Base-by-base conservation (phyloP, 805 yeast species). In the Diddensiella caesifluorescens region DNA sequence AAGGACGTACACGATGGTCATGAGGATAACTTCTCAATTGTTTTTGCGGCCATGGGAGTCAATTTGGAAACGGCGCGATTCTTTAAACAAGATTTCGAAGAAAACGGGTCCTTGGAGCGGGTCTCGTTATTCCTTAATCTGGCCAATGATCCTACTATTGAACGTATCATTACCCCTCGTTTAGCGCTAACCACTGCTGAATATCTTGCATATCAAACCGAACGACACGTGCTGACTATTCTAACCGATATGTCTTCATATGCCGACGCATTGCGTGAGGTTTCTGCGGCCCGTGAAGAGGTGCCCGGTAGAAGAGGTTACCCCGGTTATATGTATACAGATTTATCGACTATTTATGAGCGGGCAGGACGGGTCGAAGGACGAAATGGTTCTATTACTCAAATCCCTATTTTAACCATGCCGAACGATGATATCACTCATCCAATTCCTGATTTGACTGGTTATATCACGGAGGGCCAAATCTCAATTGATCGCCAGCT, bases 221-320 rank as follows among this genome's bases (percentile, higher is more conserved):
- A 92, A 71, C 87, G 97, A 70, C 99, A 92, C 66, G 99, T 92
- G 41, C 79, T 92, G 70, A 92, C 97, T 41, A 90, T 92, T 60
- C 77, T 92, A 64, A 94, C 99, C 38, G 99, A 92, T 72, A 92
- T 92, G 99, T 87, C 97, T 21, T 92, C 98, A n/a, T 92, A 92
- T 65, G 99, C 99, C 30, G 99, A 92, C 67, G 99, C 99, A 30
- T 74, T 92, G 63, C 89, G 99, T 81, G 99, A 92, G 73, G 98
- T 92, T 39, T 88, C 97, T 50, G 98, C 99, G 48, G 99, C 99
- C 37, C 88, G 99, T 76, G 99, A 92, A 71, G 98, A 94, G 72
- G 98, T 92, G 35, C 98, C 98, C 63, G 99, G 99, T 76, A 88
- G 99, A 79, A 88, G 99, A 81, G 99, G 99, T 75, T 92, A 92